Evolutionary conservation across 2,329 filamentous ascomycete genomes (phyloP).

Genomic region (Hyphodiscus sp.): DNA sequence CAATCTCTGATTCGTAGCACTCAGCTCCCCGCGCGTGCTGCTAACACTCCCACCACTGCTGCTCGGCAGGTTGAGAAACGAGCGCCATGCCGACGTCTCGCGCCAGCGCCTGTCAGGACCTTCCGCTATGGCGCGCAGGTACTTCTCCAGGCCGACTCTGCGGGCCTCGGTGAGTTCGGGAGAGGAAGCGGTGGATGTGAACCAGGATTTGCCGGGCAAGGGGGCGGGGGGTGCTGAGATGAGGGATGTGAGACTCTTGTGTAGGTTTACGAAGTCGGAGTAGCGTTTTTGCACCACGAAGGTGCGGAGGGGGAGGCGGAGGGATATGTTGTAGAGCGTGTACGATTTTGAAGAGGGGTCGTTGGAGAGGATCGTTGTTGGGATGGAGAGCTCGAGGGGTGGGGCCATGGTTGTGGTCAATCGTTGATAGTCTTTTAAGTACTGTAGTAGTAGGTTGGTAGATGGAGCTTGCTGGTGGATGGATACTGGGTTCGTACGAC

Average conservation of each 20-base stretch:
- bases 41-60: constrained; percentile 30
- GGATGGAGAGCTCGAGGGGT: constrained; percentile 60
- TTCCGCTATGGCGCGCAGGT: constrained; percentile 66
- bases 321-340: constrained; percentile 71
- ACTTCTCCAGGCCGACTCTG: constrained; percentile 61
- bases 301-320: constrained; percentile 69
- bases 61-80: constrained; percentile 64
- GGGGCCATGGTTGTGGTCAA: constrained; percentile 46
- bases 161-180: constrained; percentile 64
- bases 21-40: constrained; percentile 23
- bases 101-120: constrained; percentile 72
- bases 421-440: not conserved
- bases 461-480: not conserved
- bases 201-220: constrained; percentile 70
- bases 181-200: constrained; percentile 64
- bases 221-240: constrained; percentile 58
- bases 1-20: constrained; percentile 23
- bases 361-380: constrained; percentile 52
- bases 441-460: not conserved
- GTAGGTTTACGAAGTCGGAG: constrained; percentile 67
- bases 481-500: not conserved
- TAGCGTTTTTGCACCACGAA: constrained; percentile 76
- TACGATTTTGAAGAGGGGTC: constrained; percentile 49
- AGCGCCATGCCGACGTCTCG: constrained; percentile 63
- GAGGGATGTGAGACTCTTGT: constrained; percentile 52